Evolutionary conservation across 495 filamentous ascomycete species (phyloP), one percentile per base, ranked within the genome.

Genomic region (Lasiosphaeriaceae sp.): DNA sequence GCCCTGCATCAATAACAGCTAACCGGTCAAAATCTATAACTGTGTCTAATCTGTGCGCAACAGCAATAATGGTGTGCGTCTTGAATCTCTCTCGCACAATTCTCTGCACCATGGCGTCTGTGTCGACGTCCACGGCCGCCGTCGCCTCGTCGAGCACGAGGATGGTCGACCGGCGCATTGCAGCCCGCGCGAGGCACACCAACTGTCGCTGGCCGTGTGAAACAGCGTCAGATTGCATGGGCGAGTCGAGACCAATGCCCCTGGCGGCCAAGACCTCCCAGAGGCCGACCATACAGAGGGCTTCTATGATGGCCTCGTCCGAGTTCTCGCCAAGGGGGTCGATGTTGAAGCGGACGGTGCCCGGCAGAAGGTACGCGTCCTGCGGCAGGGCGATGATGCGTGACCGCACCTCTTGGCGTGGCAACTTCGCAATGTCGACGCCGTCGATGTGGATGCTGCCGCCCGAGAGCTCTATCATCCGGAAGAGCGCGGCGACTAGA

Each of bases 401-500:
- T 2, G 53, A 22, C 1, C 61, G 61, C 29, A 63, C 19, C 0
- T 41, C 19, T 16, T 63, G 39, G 21, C 56, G 56, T 1, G 53
- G 61, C 2, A 56, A 44, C 11, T 20, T 23, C 12, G 9, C 17
- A 2, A 62, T 8, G 35, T 62, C 59, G 5, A 62, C 2, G 6
- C 47, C 56, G 43, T 63, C 61, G 22, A 63, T 54, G n/a, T 20
- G 31, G 5, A 58, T 37, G 55, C 81, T 79, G 41, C 92, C 92
- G 34, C 79, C 74, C 50, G 77, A 74, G 8, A 89, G 80, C 66
- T 96, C 92, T 59, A 97, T 93, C 50, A 97, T 90, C 41, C 92
- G 86, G 77, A 97, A 93, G 11, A 97, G 77, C 24, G 90, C 84
- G 62, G 96, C 78, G 3, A 93, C 92, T 52, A 96, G 77, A 2